Conservation (phyloP, 768 basidiomycete species). For the Tulasnella sp. region DNA sequence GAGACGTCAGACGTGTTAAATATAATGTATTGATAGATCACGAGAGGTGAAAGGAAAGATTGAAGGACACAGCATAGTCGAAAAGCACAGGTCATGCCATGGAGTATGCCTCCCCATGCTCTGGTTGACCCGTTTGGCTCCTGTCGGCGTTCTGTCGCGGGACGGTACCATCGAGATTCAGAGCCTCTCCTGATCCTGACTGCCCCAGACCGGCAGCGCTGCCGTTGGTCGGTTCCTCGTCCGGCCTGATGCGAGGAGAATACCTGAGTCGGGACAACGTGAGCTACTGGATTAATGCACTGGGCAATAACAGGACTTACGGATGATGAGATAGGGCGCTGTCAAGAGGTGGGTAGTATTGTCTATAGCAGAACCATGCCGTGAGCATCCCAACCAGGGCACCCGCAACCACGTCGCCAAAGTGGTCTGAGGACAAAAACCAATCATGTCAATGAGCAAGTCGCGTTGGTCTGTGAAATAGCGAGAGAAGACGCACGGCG, state of each 20-base stretch:
- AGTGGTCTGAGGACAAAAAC: slow-evolving; percentile 52
- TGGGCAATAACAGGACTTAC: slow-evolving; percentile 17
- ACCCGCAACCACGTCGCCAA: slow-evolving; percentile 83
- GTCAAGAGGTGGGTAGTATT: slow-evolving; percentile 69
- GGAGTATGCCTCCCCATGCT: too few species aligned
- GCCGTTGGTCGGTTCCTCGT: neutral
- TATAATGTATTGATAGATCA: too few species aligned
- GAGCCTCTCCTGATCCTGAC: neutral
- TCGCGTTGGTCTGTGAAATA: neutral
- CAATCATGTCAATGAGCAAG: too few species aligned
- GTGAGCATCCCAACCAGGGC: slow-evolving; percentile 59
- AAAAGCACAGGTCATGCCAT: too few species aligned
- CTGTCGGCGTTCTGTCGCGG: neutral
- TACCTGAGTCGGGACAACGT: neutral
- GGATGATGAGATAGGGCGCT: slow-evolving; percentile 58
- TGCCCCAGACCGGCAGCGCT: neutral
- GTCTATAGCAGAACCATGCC: slow-evolving; percentile 68
- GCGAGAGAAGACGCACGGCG: slow-evolving; percentile 45
- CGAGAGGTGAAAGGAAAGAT: too few species aligned
- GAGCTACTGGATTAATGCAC: slow-evolving; percentile 37
- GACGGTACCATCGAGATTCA: neutral
- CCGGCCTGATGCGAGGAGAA: slow-evolving; percentile 1
- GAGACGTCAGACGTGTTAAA: too few species aligned
- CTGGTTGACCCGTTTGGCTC: too few species aligned
- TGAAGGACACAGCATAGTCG: too few species aligned